Evolutionary conservation across 257 asterid genomes (phyloP).

Genomic region (Nicotiana benthamiana): DNA sequence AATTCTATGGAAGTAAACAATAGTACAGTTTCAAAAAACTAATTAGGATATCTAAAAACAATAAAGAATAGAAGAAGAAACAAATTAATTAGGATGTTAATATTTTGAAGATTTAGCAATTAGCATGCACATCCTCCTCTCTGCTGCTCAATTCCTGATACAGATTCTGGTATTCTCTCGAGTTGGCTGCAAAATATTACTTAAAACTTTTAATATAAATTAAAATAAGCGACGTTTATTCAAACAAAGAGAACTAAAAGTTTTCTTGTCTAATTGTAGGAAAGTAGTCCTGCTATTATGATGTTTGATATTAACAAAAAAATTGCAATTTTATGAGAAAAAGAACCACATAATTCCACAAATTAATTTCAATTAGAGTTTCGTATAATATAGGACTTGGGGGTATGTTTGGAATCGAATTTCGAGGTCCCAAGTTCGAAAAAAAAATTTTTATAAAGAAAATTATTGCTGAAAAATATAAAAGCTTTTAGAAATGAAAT

Average conservation of each 20-base stretch:
- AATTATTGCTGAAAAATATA: too few relatives aligned
- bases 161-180: slow-evolving; percentile 46
- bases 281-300: too few relatives aligned
- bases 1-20: not conserved
- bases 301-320: not conserved
- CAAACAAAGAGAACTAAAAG: too few relatives aligned
- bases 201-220: not conserved
- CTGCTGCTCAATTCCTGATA: slow-evolving; percentile 54
- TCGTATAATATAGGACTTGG: too few relatives aligned
- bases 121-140: slow-evolving; percentile 63
- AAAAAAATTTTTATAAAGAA: too few relatives aligned
- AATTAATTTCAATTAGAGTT: too few relatives aligned
- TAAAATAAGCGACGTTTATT: too few relatives aligned
- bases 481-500: too few relatives aligned
- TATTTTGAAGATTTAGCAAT: slow-evolving; percentile 21
- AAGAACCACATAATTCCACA: not conserved
- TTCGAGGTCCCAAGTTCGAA: too few relatives aligned
- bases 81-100: not conserved
- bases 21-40: not conserved
- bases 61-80: not conserved
- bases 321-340: not conserved
- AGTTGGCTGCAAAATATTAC: slow-evolving; percentile 42
- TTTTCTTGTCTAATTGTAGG: too few relatives aligned
- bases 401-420: too few relatives aligned
- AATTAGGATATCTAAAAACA: not conserved